These are phyloP conservation scores for Jackrogersella minutella DNA, from an alignment of 495 filamentous ascomycete species.

Conservation along the genomic window DNA sequence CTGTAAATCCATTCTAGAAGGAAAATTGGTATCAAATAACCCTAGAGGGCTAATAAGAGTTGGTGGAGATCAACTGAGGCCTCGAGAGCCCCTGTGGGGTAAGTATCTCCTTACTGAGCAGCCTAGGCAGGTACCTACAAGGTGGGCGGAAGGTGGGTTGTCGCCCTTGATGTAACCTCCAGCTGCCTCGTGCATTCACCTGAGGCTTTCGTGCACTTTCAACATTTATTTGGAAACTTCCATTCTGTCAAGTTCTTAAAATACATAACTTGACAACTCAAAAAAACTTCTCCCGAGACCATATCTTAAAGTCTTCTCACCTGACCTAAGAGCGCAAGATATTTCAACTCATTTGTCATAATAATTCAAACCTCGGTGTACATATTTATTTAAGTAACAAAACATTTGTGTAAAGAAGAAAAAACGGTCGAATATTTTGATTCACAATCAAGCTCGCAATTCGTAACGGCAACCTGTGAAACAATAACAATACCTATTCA, in stretches of 20 bases:
- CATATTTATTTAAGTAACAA: slow-evolving; percentile 5
- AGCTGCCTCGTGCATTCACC: slow-evolving; percentile 31
- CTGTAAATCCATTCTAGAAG: slow-evolving; percentile 4
- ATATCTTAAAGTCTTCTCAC: not conserved
- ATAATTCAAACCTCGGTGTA: slow-evolving; percentile 19
- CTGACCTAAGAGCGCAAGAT: not conserved
- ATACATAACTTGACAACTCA: not conserved
- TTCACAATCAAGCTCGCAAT: slow-evolving; percentile 21
- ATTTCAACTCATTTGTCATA: slow-evolving; percentile 21
- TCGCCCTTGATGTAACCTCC: slow-evolving; percentile 36
- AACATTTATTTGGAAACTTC: slow-evolving; percentile 21
- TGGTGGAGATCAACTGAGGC: slow-evolving; percentile 15
- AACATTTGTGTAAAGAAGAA: not conserved
- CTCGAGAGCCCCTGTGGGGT: slow-evolving; percentile 20
- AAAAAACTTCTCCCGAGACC: not conserved
- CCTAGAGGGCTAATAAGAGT: too few relatives aligned
- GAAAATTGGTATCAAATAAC: not conserved
- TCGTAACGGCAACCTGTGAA: slow-evolving; percentile 19
- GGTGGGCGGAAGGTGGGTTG: slow-evolving; percentile 23
- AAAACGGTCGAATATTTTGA: slow-evolving; percentile 11
- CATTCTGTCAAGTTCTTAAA: slow-evolving; percentile 17
- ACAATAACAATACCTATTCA: slow-evolving; percentile 12
- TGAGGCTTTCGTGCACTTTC: slow-evolving; percentile 26
- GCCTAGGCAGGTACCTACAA: slow-evolving; percentile 1
- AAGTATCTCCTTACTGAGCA: not conserved